Evolutionary conservation across 768 basidiomycete genomes (phyloP).

Genomic region (Suillus hirtellus): DNA sequence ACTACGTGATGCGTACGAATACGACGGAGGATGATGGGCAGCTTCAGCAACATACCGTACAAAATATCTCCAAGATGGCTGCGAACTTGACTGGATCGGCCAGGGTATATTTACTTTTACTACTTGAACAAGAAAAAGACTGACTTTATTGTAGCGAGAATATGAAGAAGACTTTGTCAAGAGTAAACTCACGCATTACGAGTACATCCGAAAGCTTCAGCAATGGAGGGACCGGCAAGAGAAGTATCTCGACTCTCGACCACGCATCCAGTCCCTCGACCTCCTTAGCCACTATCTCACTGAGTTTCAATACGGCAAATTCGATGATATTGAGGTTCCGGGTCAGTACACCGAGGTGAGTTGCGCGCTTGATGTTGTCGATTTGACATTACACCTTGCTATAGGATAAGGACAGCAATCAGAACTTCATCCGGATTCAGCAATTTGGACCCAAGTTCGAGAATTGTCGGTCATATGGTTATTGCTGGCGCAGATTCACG

Average conservation of each 20-base stretch:
- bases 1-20: constrained; percentile 68
- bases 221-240: constrained; percentile 93
- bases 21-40: constrained; percentile 68
- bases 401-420: constrained; percentile 93
- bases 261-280: constrained; percentile 83
- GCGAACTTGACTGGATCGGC: constrained; percentile 56
- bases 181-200: constrained; percentile 75
- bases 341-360: constrained; percentile 95
- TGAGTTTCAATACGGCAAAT: constrained; percentile 97
- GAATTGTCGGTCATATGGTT: constrained; percentile 82
- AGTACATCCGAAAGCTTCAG: constrained; percentile 89
- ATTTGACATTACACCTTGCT: constrained; percentile 9
- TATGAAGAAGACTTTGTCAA: constrained; percentile 90
- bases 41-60: constrained; percentile 53
- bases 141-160: constrained; percentile 56
- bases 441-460: constrained; percentile 92
- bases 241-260: constrained; percentile 74
- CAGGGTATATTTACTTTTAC: constrained; percentile 48
- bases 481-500: constrained; percentile 87
- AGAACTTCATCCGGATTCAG: constrained; percentile 86
- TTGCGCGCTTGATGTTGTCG: neutral
- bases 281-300: constrained; percentile 88
- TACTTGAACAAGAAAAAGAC: neutral
- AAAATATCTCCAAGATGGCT: constrained; percentile 60
- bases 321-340: constrained; percentile 98